Conservation (phyloP, 1,139 yeast genomes). For the Yamadazyma mexicana region DNA sequence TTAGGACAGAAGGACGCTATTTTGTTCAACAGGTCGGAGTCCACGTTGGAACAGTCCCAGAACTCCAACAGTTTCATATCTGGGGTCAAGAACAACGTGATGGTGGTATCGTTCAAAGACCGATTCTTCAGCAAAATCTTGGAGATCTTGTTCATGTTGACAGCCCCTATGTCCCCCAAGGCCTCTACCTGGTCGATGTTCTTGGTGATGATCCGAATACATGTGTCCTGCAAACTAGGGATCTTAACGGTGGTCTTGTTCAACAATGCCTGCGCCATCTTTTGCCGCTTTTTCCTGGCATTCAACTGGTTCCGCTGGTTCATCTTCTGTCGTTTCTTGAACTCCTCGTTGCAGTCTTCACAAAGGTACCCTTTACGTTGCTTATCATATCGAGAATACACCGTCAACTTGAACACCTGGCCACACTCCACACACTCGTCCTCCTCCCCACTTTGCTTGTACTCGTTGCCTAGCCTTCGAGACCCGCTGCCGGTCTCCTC, state of each 20-base stretch:
- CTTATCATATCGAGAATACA: constrained; percentile 56
- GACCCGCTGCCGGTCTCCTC: constrained; percentile 29
- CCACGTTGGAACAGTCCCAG: constrained; percentile 90
- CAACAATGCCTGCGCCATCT: constrained; percentile 78
- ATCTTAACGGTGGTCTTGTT: constrained; percentile 64
- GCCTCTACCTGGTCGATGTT: constrained; percentile 77
- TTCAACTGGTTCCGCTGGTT: constrained; percentile 53
- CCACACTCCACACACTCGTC: constrained; percentile 63
- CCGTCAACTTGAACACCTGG: constrained; percentile 55
- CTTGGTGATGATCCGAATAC: constrained; percentile 68
- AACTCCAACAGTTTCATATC: constrained; percentile 59
- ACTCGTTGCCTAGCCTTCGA: constrained; percentile 16
- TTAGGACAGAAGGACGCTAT: constrained; percentile 82
- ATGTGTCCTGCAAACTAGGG: constrained; percentile 77
- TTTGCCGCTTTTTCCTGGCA: constrained; percentile 72
- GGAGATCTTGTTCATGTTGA: constrained; percentile 65
- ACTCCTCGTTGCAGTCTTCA: constrained; percentile 56
- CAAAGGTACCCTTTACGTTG: constrained; percentile 64
- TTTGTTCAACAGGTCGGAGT: constrained; percentile 61
- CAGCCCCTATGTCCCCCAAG: constrained; percentile 74
- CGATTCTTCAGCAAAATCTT: constrained; percentile 80
- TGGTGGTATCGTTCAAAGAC: constrained; percentile 68
- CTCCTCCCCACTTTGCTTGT: constrained; percentile 45
- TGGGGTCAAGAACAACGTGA: constrained; percentile 70
- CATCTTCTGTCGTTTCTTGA: constrained; percentile 43